These are phyloP conservation scores for Mallotus repandus DNA, from an alignment of 441 rosid species.

Conservation along the genomic window DNA sequence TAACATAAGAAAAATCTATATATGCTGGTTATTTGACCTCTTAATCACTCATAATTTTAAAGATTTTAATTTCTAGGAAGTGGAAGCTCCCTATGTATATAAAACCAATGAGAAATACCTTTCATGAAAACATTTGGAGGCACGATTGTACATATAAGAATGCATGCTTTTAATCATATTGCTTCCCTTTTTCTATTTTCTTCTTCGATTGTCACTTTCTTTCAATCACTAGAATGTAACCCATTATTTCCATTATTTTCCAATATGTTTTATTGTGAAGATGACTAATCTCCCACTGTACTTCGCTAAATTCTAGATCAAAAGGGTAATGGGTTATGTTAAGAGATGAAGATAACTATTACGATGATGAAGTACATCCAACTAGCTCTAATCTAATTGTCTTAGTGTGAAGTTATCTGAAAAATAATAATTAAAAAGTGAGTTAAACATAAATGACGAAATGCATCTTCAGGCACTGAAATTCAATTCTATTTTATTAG, in stretches of 20 bases:
- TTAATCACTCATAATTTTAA: background rate
- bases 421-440: too few relatives aligned
- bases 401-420: too few relatives aligned
- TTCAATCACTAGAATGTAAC: background rate
- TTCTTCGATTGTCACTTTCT: background rate
- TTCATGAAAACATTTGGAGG: conserved; percentile 8
- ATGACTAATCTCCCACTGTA: conserved; percentile 11
- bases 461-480: too few relatives aligned
- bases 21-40: background rate
- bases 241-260: background rate
- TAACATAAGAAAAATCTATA: too few relatives aligned
- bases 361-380: too few relatives aligned
- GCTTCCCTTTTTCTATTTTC: background rate
- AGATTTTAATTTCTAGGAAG: background rate
- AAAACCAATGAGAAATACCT: conserved; percentile 8
- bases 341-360: too few relatives aligned
- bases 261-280: background rate
- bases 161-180: conserved; percentile 2
- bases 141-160: background rate
- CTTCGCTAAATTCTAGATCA: background rate
- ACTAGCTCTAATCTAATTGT: too few relatives aligned
- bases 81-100: background rate
- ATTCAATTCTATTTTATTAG: too few relatives aligned
- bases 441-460: too few relatives aligned
- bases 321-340: too few relatives aligned